phyloP scores from a whole-genome alignment of 768 basidiomycete genomes.

The Tylopilus rubrobrunneus region DNA sequence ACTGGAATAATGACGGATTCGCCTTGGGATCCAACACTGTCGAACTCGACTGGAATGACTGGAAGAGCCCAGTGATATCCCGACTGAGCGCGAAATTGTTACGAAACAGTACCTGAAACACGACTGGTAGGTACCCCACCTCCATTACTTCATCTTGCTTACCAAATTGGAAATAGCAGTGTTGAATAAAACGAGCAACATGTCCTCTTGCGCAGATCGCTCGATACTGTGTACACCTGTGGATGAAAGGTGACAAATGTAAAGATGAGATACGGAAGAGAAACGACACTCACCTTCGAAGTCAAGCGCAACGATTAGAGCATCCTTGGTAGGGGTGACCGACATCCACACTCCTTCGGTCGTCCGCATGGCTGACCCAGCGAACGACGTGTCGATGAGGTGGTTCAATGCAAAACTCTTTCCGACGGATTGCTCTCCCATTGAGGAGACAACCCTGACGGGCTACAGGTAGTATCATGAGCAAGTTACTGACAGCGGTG shows the following conservation, averaged over 20 bases:
- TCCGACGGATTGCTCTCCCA: slow-evolving; percentile 67
- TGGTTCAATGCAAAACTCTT: slow-evolving; percentile 60
- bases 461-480: slow-evolving; percentile 36
- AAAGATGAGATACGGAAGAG: neutral
- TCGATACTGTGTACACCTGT: slow-evolving; percentile 61
- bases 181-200: slow-evolving; percentile 59
- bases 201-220: slow-evolving; percentile 60
- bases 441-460: slow-evolving; percentile 62
- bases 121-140: neutral
- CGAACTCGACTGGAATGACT: slow-evolving; percentile 56
- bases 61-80: slow-evolving; percentile 58
- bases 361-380: slow-evolving; percentile 61
- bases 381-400: slow-evolving; percentile 60
- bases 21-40: slow-evolving; percentile 54
- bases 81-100: slow-evolving; percentile 63
- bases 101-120: slow-evolving; percentile 52
- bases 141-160: slow-evolving; percentile 29
- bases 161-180: slow-evolving; percentile 64
- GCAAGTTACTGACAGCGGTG: rapidly evolving
- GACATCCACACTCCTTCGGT: slow-evolving; percentile 70
- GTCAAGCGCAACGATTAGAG: slow-evolving; percentile 55
- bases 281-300: slow-evolving; percentile 48
- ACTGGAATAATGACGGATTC: slow-evolving; percentile 58
- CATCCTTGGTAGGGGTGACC: slow-evolving; percentile 54
- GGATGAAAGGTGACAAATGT: neutral